Evolutionary conservation across 331 rosid species (phyloP), one percentile per base, ranked within the genome.

Genomic region (Phaseolus coccineus): DNA sequence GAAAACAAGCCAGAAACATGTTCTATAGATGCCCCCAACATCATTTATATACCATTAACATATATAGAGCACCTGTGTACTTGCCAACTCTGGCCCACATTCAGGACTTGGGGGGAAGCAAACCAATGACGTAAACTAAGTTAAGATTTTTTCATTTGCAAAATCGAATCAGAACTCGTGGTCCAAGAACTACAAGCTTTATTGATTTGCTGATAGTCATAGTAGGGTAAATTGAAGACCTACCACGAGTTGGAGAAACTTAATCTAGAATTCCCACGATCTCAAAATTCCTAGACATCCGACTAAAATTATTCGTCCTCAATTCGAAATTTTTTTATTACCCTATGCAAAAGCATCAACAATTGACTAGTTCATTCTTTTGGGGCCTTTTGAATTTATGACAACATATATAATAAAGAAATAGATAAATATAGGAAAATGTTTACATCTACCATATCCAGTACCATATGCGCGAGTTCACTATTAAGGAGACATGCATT

Each of bases 61-160:
- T 24, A 19, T 16, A 53, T 53, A 53, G 28, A 53, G 4, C 59
- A 52, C 58, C 11, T 52, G 58, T n/a, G 27, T 52, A 52, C 30
- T 25, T 57, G 37, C 33, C 4, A 55, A 15, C 30, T 24, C 62
- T 10, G 31, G 71, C 12, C n/a, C 39, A 64, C 3, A 19, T 19
- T 65, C 71, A 40, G 71, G 77, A 71, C 51, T 16, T 33, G 13
- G 53, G 77, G 13, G 53, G 77, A 33, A 67, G 48, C 12, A 53
- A 19, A 48, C 24, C 22, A 55, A 37, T 35, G 8, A 55, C 8
- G 77, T 39, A 55, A 39, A 6, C 22, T 12, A 73, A 51, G 63
- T n/a, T 22, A 11, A 11, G 14, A 19, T 19, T 39, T 39, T 53
- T 51, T 53, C 30, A 35, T n/a, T 11, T 53, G 14, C 24, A 55